Evolutionary conservation across 208 protist genomes (phyloP), one percentile per base, ranked within the genome.

Genomic region (Wallacemonas sp.): DNA sequence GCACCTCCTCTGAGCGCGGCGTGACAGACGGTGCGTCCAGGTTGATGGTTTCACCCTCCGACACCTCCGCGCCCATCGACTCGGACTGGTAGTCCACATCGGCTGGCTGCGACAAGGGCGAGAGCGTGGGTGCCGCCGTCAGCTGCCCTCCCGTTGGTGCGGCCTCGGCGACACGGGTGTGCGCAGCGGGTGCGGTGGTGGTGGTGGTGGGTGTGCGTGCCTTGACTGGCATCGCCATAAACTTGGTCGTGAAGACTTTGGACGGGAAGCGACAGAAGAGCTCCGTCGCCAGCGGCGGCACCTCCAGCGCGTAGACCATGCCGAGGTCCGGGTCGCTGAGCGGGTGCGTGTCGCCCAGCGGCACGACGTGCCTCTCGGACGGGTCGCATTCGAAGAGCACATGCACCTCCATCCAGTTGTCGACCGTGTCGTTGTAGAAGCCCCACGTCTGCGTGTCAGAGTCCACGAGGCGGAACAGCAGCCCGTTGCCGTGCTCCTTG

Each of bases 341-440:
- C 17, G 34, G 2, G 24, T 58, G 54, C 16, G 88, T 87, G 26
- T 65, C 62, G 16, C 82, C 86, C 26, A 92, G 67, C n/a, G 68
- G 47, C 62, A 65, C 5, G 17, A 91, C 80, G 2, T 44, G 26
- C 1, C 73, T 65, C 9, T 56, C 63, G 2, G 79, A 24, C 1
- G 69, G 58, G 34, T 70, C 68, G 33, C 24, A 11, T 30, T 69
- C 71, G 58, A 92, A 88, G 43, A 58, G 38, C 8, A 92, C 83
- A 41, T 54, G 43, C 34, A 89, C 74, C 26, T 72, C 46, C 44
- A 85, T 81, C n/a, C 81, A 61, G 23, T 80, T 60, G 30, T 87
- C 74, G 0, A 38, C 47, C 6, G 88, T 94, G 56, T 92, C 88
- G 66, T 94, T 94, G 73, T 92, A 94, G 61, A 89, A 94, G 24